phyloP scores from a whole-genome alignment of 2,329 filamentous ascomycete genomes.

The Onygenales sp. region DNA sequence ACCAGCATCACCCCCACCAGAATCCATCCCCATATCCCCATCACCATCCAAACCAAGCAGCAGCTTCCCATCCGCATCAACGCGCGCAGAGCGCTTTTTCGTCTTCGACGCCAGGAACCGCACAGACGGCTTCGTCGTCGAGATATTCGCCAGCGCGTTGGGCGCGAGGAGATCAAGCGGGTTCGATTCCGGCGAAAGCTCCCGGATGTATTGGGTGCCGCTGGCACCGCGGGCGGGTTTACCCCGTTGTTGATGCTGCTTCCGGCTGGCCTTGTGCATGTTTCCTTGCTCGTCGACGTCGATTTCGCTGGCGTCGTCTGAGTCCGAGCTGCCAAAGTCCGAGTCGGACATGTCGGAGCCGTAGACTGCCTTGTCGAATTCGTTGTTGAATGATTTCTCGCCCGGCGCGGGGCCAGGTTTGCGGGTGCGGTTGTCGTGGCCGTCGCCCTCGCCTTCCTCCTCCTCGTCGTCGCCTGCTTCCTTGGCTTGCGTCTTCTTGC shows the following conservation, averaged over 20 bases:
- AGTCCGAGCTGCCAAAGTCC: slow-evolving; percentile 53
- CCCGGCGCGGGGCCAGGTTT: slow-evolving; percentile 39
- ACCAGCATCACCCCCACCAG: slow-evolving; percentile 28
- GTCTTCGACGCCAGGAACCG: slow-evolving; percentile 33
- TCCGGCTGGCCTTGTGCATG: slow-evolving; percentile 15
- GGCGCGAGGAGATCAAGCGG: slow-evolving; percentile 89
- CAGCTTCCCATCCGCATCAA: slow-evolving; percentile 36
- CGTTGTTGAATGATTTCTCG: slow-evolving; percentile 60
- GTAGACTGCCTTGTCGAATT: slow-evolving; percentile 94
- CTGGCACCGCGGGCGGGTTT: background rate
- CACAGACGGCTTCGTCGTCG: slow-evolving; percentile 68
- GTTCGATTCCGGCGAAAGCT: slow-evolving; percentile 71
- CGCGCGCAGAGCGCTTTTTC: slow-evolving; percentile 32
- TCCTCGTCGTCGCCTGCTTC: slow-evolving; percentile 49
- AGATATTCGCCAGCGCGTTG: slow-evolving; percentile 83
- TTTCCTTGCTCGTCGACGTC: slow-evolving; percentile 29
- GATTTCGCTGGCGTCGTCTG: slow-evolving; percentile 45
- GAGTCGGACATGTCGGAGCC: slow-evolving; percentile 55
- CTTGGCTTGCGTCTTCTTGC: slow-evolving; percentile 65
- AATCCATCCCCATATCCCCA: slow-evolving; percentile 35
- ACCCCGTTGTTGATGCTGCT: background rate
- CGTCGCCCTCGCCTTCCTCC: slow-evolving; percentile 33
- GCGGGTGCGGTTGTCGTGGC: background rate
- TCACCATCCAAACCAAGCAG: slow-evolving; percentile 28
- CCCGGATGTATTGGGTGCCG: slow-evolving; percentile 63